A percentile compares a stretch with the other conserved stretches of the same genome.
Evolutionary conservation across 768 basidiomycete genomes (phyloP).

Genomic region (Termitomyces bulborhizus): DNA sequence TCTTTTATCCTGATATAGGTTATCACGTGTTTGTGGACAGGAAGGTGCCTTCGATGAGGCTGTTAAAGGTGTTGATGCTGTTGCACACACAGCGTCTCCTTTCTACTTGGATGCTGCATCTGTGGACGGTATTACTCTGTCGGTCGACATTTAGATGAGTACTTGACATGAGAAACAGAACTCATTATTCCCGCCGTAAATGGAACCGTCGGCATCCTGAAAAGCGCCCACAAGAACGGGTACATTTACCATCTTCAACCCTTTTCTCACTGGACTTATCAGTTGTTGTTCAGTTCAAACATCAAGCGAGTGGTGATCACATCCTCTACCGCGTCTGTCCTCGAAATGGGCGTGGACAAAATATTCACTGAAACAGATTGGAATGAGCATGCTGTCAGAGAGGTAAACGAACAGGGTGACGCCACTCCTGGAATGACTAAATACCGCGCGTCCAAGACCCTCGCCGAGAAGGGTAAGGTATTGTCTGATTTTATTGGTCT

Average conservation of each 20-base stretch:
- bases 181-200: slow-evolving; percentile 65
- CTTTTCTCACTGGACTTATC: not conserved
- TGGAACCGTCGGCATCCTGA: slow-evolving; percentile 60
- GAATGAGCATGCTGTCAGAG: slow-evolving; percentile 44
- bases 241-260: slow-evolving; percentile 16
- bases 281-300: not conserved
- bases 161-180: slow-evolving; percentile 30
- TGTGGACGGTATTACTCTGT: slow-evolving; percentile 18
- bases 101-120: slow-evolving; percentile 37
- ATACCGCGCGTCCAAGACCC: slow-evolving; percentile 54
- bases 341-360: slow-evolving; percentile 19
- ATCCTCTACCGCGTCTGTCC: slow-evolving; percentile 46
- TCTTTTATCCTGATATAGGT: not conserved
- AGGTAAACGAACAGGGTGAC: slow-evolving; percentile 43
- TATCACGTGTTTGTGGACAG: slow-evolving; percentile 19
- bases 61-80: slow-evolving; percentile 59
- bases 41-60: slow-evolving; percentile 65
- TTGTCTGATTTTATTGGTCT: not conserved
- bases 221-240: slow-evolving; percentile 51
- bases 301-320: slow-evolving; percentile 61
- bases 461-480: slow-evolving; percentile 47
- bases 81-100: slow-evolving; percentile 60
- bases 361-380: slow-evolving; percentile 49
- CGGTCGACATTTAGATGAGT: no score
- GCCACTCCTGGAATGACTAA: slow-evolving; percentile 32